Percentiles rank a stretch among this genome's conserved stretches.
Evolutionary conservation across 148 eudicot genomes (phyloP).

Genomic region (Drosera capensis): DNA sequence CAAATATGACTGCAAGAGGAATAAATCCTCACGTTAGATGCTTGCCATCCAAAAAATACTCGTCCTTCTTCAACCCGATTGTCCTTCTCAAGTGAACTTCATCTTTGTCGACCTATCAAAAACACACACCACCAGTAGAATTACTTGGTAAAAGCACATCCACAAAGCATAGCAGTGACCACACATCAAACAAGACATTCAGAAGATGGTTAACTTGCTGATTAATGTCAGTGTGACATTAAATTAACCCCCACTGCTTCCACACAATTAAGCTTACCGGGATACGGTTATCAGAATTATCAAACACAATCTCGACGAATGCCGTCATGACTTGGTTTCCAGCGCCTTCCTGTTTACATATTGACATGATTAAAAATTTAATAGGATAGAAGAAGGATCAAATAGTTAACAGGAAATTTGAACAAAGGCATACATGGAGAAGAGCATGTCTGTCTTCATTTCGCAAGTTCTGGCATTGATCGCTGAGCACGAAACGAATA

Average conservation of each 20-base stretch:
- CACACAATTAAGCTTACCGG: constrained; percentile 36
- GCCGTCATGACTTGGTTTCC: constrained; percentile 92
- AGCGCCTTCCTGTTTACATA: constrained; percentile 69
- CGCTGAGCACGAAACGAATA: constrained; percentile 94
- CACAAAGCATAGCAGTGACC: neutral
- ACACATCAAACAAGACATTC: neutral
- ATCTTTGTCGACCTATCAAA: constrained; percentile 78
- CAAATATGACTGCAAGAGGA: neutral
- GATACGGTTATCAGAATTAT: constrained; percentile 83
- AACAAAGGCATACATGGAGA: constrained; percentile 62
- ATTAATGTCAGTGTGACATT: neutral
- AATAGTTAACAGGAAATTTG: constrained; percentile 2
- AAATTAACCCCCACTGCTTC: neutral
- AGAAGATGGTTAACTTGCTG: constrained; percentile 2
- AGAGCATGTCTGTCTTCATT: constrained; percentile 84
- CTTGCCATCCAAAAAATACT: constrained; percentile 95
- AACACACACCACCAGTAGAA: constrained; percentile 6
- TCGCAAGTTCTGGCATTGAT: constrained; percentile 84
- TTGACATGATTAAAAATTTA: constrained; percentile 5
- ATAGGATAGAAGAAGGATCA: neutral
- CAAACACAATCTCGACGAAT: constrained; percentile 97
- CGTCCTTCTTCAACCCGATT: constrained; percentile 86
- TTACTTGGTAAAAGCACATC: too few species aligned
- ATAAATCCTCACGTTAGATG: constrained; percentile 68
- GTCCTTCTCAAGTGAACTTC: constrained; percentile 91